phyloP scores from a whole-genome alignment of 2,329 filamentous ascomycete species.

The Pochonia chlamydosporia region DNA sequence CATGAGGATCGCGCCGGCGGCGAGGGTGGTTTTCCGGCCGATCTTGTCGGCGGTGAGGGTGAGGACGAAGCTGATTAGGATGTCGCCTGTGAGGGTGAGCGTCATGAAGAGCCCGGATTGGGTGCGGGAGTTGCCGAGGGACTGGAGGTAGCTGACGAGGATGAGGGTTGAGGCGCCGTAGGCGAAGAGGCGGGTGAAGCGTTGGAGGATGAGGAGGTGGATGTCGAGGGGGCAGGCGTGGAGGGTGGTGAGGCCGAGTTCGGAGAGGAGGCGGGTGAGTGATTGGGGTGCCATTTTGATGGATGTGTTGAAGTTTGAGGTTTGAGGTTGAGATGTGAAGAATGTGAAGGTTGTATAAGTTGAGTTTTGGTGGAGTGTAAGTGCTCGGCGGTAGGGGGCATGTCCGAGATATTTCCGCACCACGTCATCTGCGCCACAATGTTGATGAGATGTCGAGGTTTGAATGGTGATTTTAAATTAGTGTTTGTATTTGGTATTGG shows the following conservation, averaged over 20 bases:
- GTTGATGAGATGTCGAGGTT: too few species aligned
- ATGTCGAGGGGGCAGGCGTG: slow-evolving; percentile 33
- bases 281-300: too few species aligned
- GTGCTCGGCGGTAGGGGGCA: too few species aligned
- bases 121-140: slow-evolving; percentile 42
- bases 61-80: slow-evolving; percentile 51
- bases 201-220: slow-evolving; percentile 52
- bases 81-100: slow-evolving; percentile 54
- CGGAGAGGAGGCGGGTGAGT: slow-evolving; percentile 13
- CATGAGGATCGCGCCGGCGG: slow-evolving; percentile 51
- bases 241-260: slow-evolving; percentile 21
- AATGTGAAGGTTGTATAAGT: too few species aligned
- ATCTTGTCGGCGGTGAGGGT: slow-evolving; percentile 53
- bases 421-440: too few species aligned
- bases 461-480: too few species aligned
- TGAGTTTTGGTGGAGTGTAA: too few species aligned
- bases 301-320: too few species aligned
- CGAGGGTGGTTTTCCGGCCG: slow-evolving; percentile 48
- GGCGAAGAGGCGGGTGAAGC: slow-evolving; percentile 57
- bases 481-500: too few species aligned
- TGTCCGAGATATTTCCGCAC: not conserved
- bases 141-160: slow-evolving; percentile 49
- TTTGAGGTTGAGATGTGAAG: too few species aligned
- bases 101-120: slow-evolving; percentile 61
- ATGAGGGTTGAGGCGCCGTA: slow-evolving; percentile 55